These are phyloP conservation scores for Fistulinella cinereoalba DNA, from an alignment of 1,284 basidiomycete genomes.

Conservation along the genomic window DNA sequence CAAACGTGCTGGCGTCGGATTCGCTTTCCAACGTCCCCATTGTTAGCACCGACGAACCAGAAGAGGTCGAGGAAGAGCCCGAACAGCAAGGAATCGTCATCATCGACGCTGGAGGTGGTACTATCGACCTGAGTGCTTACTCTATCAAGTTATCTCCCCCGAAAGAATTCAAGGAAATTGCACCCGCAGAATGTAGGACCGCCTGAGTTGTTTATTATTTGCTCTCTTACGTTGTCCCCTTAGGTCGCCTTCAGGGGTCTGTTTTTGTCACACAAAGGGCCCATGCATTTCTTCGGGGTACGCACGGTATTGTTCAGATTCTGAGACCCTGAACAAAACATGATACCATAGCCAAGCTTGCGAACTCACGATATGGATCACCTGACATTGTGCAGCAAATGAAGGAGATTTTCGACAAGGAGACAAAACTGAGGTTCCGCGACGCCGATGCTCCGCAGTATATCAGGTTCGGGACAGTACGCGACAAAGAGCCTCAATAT, in stretches of 20 bases:
- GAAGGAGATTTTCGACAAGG: slow-evolving; percentile 44
- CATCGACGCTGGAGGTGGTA: slow-evolving; percentile 53
- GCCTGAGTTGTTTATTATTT: accelerated
- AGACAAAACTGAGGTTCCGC: slow-evolving; percentile 46
- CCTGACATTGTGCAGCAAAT: slow-evolving; percentile 41
- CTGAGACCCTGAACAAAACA: background rate
- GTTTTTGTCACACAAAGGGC: slow-evolving; percentile 45
- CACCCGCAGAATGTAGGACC: slow-evolving; percentile 38
- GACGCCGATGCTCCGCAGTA: slow-evolving; percentile 39
- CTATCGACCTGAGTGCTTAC: slow-evolving; percentile 55
- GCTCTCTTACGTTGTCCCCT: background rate
- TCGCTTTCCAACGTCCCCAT: slow-evolving; percentile 18
- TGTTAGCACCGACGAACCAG: slow-evolving; percentile 4
- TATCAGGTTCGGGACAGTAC: slow-evolving; percentile 45
- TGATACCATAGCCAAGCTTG: slow-evolving; percentile 33
- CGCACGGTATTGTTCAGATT: background rate
- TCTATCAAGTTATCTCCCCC: slow-evolving; percentile 28
- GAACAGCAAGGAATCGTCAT: slow-evolving; percentile 44
- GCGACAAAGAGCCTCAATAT: slow-evolving; percentile 41
- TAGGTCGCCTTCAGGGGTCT: slow-evolving; percentile 36
- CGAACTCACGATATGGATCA: slow-evolving; percentile 26
- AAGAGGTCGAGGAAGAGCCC: slow-evolving; percentile 3
- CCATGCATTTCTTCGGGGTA: slow-evolving; percentile 34
- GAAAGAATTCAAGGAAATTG: slow-evolving; percentile 37
- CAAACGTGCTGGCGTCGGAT: slow-evolving; percentile 33